Base-by-base conservation (phyloP, 257 asterid genomes). In the Penstemon davidsonii region DNA sequence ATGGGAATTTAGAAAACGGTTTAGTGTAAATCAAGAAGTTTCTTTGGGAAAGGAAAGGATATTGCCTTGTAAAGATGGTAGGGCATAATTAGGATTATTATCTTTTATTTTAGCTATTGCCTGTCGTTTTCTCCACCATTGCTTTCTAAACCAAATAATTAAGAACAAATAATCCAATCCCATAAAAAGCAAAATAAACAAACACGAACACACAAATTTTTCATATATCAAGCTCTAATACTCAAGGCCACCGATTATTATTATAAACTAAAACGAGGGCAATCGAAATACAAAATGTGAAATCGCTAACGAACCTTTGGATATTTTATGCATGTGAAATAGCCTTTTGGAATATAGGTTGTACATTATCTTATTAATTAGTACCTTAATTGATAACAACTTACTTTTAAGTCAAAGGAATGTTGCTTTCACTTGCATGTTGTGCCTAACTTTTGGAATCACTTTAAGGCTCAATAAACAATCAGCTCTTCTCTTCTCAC, bases 121-220 rank as follows among this genome's bases (percentile, higher is more conserved):
- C 65, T 49, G 87, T 81, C 92, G 37, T 76, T 83, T 83, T 83
- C 83, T 66, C 79, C 82, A 73, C 77, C 75, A 70, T 76, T 65
- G 53, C 51, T 60, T 78, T 13, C 7, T 64, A 36, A 39, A 42
- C 39, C 9, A 10, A 71, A 49, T 65, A 71, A 49, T 65, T 8
- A 37, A 52, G 15, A 13, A 13, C 50, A 39, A 12, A 39, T 12
- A 13, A 63, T 67, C 43, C 55, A 58, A 65, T 57, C 3, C 66
- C 3, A 58, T 8, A 37, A 36, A 39, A 5, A 47, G 33, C 38
- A 19, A 9, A 55, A 53, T 52, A 1, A 7, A 6, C 10, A 8
- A 7, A 41, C 11, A 60, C 45, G 46, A 49, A 36, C 49, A 5
- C 55, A 59, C 52, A 53, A 7, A 66, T 25, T 25, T 25, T 25